Percentiles rank a stretch among this genome's conserved stretches.
These are phyloP conservation scores for Hortiboletus flavorubellus DNA, from an alignment of 768 basidiomycete genomes.

Conservation along the genomic window DNA sequence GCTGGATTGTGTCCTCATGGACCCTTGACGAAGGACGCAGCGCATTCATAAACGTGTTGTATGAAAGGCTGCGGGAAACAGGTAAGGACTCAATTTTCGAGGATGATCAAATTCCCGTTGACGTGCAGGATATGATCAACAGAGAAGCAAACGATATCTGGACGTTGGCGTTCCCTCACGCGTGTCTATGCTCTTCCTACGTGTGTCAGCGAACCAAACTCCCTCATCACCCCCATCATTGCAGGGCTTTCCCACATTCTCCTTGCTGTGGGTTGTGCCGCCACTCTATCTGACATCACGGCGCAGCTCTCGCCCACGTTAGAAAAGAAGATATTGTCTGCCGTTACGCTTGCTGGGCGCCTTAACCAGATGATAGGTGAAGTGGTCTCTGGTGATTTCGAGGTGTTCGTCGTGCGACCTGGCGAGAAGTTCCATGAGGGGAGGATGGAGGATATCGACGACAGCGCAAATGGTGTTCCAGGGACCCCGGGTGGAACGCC, in stretches of 20 bases:
- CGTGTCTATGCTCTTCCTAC: neutral
- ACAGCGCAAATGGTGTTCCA: neutral
- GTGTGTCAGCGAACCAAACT: neutral
- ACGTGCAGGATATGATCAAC: neutral
- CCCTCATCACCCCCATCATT: neutral
- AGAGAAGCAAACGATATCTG: slow-evolving; percentile 4
- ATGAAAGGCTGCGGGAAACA: neutral
- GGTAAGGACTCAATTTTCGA: neutral
- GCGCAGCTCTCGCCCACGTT: neutral
- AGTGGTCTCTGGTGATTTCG: slow-evolving; percentile 10
- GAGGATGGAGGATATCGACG: neutral
- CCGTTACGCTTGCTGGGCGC: neutral
- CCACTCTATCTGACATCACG: neutral
- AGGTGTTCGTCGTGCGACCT: neutral
- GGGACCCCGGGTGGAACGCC: neutral
- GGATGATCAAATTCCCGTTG: neutral
- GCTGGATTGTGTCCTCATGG: slow-evolving; percentile 7
- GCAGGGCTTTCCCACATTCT: slow-evolving; percentile 3
- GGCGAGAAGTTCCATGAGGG: neutral
- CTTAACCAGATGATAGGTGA: slow-evolving; percentile 3
- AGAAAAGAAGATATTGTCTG: neutral
- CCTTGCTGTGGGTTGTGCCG: neutral
- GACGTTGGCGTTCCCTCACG: slow-evolving; percentile 9
- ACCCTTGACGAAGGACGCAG: neutral
- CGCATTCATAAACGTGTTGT: neutral